Evolutionary conservation across 495 filamentous ascomycete genomes (phyloP).

Genomic region (Penicillium manginii): DNA sequence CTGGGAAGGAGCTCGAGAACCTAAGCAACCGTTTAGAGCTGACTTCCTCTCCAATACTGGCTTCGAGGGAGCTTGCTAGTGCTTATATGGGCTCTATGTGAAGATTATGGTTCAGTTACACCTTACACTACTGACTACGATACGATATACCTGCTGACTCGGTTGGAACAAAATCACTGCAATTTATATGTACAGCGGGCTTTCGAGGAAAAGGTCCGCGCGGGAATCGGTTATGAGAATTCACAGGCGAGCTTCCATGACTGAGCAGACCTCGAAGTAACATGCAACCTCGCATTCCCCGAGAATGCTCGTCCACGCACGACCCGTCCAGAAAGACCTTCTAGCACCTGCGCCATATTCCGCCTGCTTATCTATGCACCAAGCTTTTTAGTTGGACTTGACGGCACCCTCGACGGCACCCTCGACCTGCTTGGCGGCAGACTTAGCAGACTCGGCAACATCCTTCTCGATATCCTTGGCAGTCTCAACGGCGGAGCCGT

Average conservation of each 20-base stretch:
- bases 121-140: background rate
- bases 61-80: background rate
- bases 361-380: background rate
- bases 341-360: constrained; percentile 11
- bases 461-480: constrained; percentile 54
- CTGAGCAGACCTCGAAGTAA: background rate
- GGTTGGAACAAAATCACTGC: constrained; percentile 15
- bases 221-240: background rate
- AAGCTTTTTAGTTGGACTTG: constrained; percentile 27
- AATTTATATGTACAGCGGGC: constrained; percentile 35
- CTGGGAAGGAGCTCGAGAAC: no score
- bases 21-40: background rate
- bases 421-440: constrained; percentile 29
- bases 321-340: background rate
- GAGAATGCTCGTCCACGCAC: constrained; percentile 1
- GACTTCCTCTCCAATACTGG: background rate
- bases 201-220: constrained; percentile 7
- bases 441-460: constrained; percentile 47
- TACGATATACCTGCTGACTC: background rate
- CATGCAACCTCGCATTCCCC: background rate
- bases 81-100: background rate
- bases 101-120: background rate
- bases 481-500: constrained; percentile 46
- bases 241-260: background rate
- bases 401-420: constrained; percentile 30